Evolutionary conservation across 257 asterid species (phyloP).

Genomic region (Jaltomata sinuosa): DNA sequence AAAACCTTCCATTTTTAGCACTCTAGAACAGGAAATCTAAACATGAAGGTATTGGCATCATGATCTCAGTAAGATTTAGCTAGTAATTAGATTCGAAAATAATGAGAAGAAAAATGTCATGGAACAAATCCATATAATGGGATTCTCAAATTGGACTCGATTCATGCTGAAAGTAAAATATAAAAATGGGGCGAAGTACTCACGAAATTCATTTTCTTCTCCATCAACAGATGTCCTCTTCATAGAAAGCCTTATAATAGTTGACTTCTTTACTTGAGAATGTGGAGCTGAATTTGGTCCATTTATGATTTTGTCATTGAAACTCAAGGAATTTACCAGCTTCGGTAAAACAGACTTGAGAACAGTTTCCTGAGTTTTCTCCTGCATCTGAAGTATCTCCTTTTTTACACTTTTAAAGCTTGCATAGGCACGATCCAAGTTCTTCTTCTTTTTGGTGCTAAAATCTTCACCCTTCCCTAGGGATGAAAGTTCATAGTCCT

Average conservation of each 20-base stretch:
- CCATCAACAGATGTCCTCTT: slow-evolving; percentile 69
- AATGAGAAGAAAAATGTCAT: not conserved
- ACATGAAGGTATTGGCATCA: not conserved
- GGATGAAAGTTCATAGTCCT: slow-evolving; percentile 26
- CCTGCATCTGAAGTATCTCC: slow-evolving; percentile 35
- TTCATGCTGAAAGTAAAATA: not conserved
- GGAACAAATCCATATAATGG: not conserved
- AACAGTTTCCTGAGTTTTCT: slow-evolving; percentile 40
- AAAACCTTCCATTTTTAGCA: not conserved
- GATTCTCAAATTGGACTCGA: not conserved
- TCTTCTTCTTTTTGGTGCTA: slow-evolving; percentile 33
- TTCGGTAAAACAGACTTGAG: slow-evolving; percentile 66
- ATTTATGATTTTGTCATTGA: slow-evolving; percentile 45
- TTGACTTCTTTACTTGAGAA: slow-evolving; percentile 59
- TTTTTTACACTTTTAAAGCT: slow-evolving; percentile 49
- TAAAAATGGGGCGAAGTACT: slow-evolving; percentile 14
- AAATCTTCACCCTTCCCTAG: slow-evolving; percentile 32
- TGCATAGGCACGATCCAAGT: slow-evolving; percentile 35
- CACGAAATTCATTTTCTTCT: slow-evolving; percentile 52
- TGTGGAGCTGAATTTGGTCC: slow-evolving; percentile 28
- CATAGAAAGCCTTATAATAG: slow-evolving; percentile 70
- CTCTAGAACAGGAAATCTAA: not conserved
- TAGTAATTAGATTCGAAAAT: not conserved
- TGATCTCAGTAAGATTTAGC: not conserved
- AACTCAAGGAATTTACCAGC: slow-evolving; percentile 60